Evolutionary conservation across 805 yeast species (phyloP), one percentile per base, ranked within the genome.

Genomic region (Zygoascus flipseniorum): DNA sequence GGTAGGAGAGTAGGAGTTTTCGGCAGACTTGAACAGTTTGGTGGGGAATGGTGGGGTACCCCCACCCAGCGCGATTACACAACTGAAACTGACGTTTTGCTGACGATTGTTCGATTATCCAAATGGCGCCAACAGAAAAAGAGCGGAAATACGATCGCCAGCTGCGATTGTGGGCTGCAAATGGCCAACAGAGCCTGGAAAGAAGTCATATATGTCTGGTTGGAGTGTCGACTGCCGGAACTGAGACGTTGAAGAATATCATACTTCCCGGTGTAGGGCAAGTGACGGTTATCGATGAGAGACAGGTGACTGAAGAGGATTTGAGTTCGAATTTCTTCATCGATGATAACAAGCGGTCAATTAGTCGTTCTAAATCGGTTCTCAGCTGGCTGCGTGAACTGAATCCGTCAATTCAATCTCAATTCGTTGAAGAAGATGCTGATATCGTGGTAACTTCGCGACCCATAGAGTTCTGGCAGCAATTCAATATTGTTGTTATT

Each of bases 111-210:
- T 32, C 14, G 10, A 14, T 8, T 8, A 37, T 37, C 42, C 19
- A 11, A 20, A 46, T 46, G 49, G 23, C 41, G 31, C 49, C 49
- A 9, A 31, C 57, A 23, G 54, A 53, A 11, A 60, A 58, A 48
- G 65, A 62, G 43, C 54, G 56, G 31, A 82, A 82, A 56, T 89
- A 87, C 64, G 97, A 90, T 67, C 76, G 99, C 41, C 98, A 92
- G 65, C 70, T 92, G 54, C 77, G 97, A 39, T 70, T 92, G 14
- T 92, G 98, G 98, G 89, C 87, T 1, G 62, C 76, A 0, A 67
- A 75, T 10, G 99, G 97, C 2, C 99, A 92, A 62, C 54, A 66
- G 3, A 71, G 73, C 6, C 72, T 92, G 16, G 79, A 79, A 32
- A 61, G 64, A 1, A 72, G 90, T 0, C 81, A 77, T 52, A 74